phyloP scores from a whole-genome alignment of 2,329 filamentous ascomycete species.

The Trichoderma oligosporum region DNA sequence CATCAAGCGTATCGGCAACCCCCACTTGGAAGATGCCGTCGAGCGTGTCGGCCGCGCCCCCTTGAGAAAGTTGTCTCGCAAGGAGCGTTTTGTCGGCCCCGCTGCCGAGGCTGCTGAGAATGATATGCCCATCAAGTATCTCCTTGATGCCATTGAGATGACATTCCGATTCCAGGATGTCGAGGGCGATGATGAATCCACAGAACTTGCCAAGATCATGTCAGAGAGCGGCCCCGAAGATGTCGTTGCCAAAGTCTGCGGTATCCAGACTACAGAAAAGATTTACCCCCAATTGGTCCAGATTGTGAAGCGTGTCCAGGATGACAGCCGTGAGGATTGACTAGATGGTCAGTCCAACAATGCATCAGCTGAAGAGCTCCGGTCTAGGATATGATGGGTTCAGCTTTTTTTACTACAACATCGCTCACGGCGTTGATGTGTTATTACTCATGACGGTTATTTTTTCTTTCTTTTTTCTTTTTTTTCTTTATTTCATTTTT shows the following conservation, averaged over 20 bases:
- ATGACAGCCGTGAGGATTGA: slow-evolving; percentile 49
- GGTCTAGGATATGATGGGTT: slow-evolving; percentile 1
- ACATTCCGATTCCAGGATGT: slow-evolving; percentile 94
- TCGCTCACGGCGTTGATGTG: slow-evolving; percentile 7
- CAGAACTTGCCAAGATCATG: slow-evolving; percentile 81
- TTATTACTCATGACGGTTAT: neutral
- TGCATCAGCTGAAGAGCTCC: neutral
- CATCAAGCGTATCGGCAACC: slow-evolving; percentile 88
- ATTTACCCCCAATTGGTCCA: slow-evolving; percentile 72
- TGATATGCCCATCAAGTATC: slow-evolving; percentile 65
- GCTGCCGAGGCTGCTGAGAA: slow-evolving; percentile 84
- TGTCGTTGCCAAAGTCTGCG: slow-evolving; percentile 76
- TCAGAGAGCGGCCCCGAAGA: slow-evolving; percentile 67
- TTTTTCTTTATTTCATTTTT: neutral
- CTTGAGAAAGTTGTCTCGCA: slow-evolving; percentile 86
- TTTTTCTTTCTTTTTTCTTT: neutral
- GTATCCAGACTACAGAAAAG: slow-evolving; percentile 71
- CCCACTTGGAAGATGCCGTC: slow-evolving; percentile 84
- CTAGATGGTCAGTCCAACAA: slow-evolving; percentile 18
- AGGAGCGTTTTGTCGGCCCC: slow-evolving; percentile 93
- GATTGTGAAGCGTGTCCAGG: slow-evolving; percentile 80
- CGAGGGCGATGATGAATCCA: slow-evolving; percentile 84
- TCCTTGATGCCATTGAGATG: slow-evolving; percentile 85
- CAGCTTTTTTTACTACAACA: neutral
- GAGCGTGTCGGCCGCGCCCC: slow-evolving; percentile 95